phyloP scores from a whole-genome alignment of 2,329 filamentous ascomycete genomes.

The Penicillium crustosum region DNA sequence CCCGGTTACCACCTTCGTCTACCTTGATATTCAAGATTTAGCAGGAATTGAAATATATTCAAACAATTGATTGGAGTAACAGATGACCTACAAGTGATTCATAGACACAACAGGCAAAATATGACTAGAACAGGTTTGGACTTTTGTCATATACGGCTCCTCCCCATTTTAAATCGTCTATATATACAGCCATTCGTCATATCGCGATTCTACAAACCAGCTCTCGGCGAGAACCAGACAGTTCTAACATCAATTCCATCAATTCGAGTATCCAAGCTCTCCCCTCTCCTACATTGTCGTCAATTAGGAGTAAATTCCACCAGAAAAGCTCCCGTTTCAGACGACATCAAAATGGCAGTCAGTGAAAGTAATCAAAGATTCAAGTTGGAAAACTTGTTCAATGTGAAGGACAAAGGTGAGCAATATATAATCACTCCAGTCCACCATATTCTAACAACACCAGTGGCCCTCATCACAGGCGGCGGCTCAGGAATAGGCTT shows the following conservation, averaged over 20 bases:
- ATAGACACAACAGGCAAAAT: neutral
- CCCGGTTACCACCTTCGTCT: neutral
- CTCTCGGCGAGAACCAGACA: neutral
- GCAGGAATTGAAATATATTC: neutral
- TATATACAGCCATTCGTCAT: slow-evolving; percentile 2
- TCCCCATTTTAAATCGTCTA: neutral
- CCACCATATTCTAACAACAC: neutral
- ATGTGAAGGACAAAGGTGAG: slow-evolving; percentile 50
- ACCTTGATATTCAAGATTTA: neutral
- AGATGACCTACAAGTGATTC: slow-evolving; percentile 8
- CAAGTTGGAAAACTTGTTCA: slow-evolving; percentile 54
- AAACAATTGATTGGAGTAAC: too few species aligned
- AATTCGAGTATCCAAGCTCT: neutral
- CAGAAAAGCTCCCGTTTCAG: neutral
- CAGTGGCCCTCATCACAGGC: slow-evolving; percentile 59
- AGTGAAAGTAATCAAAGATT: slow-evolving; percentile 47
- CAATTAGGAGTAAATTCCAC: neutral
- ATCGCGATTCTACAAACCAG: neutral
- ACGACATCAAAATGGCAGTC: slow-evolving; percentile 22
- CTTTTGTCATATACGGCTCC: neutral
- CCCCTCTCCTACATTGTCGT: neutral
- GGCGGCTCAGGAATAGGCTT: slow-evolving; percentile 66
- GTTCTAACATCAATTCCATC: neutral
- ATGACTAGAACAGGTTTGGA: neutral
- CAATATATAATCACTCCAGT: neutral